A percentile compares a stretch with the other conserved stretches of the same genome.
phyloP scores from a whole-genome alignment of 2,329 filamentous ascomycete species.

The Microdochium nivale region DNA sequence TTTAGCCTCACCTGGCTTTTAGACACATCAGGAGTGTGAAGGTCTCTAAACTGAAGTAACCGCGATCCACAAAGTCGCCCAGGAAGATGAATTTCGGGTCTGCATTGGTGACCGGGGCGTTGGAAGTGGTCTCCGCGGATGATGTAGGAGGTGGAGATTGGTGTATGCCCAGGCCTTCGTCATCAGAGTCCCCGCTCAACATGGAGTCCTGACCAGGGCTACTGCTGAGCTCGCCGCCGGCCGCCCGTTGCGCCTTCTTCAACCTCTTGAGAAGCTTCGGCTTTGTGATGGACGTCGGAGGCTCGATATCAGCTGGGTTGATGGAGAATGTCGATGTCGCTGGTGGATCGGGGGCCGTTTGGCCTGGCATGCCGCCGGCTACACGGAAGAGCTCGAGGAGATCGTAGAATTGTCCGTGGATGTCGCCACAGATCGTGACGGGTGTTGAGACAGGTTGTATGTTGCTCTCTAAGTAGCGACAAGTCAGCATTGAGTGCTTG shows the following conservation, averaged over 20 bases:
- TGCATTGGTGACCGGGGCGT: slow-evolving; percentile 16
- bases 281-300: slow-evolving; percentile 79
- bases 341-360: slow-evolving; percentile 60
- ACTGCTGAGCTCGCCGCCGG: slow-evolving; percentile 38
- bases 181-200: slow-evolving; percentile 40
- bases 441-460: slow-evolving; percentile 97
- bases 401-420: slow-evolving; percentile 98
- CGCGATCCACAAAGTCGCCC: slow-evolving; percentile 95
- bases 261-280: slow-evolving; percentile 83
- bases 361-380: slow-evolving; percentile 90
- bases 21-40: slow-evolving; percentile 95
- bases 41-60: slow-evolving; percentile 95
- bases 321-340: slow-evolving; percentile 66
- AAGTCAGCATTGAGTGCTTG: background rate
- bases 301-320: slow-evolving; percentile 85
- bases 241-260: slow-evolving; percentile 49
- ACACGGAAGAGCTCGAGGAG: slow-evolving; percentile 94
- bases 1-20: slow-evolving; percentile 54
- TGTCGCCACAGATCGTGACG: slow-evolving; percentile 95
- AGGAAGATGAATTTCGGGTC: slow-evolving; percentile 51
- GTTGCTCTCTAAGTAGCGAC: slow-evolving; percentile 66
- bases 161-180: slow-evolving; percentile 28
- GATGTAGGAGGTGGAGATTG: slow-evolving; percentile 18
- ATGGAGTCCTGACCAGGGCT: slow-evolving; percentile 37
- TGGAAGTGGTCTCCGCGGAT: slow-evolving; percentile 5